phyloP scores from a whole-genome alignment of 1,284 basidiomycete species.

The Lentinula novae-zelandiae region DNA sequence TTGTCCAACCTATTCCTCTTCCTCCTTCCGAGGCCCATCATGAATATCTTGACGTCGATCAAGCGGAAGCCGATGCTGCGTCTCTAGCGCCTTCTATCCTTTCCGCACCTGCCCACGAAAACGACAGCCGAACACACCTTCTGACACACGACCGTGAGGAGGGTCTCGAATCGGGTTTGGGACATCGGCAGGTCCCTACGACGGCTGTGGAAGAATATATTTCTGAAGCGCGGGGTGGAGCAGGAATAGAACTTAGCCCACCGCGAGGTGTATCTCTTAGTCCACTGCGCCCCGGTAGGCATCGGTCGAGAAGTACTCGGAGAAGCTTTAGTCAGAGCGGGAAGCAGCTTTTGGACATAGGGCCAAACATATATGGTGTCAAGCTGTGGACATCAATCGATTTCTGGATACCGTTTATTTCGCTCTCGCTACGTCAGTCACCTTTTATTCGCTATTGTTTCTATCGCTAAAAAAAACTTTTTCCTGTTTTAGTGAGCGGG shows the following conservation, averaged over 20 bases:
- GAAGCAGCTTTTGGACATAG: slow-evolving; percentile 14
- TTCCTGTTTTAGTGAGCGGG: slow-evolving; percentile 62
- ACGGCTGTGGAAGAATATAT: slow-evolving; percentile 12
- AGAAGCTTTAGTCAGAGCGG: slow-evolving; percentile 6
- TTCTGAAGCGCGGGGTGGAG: neutral
- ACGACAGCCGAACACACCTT: slow-evolving; percentile 18
- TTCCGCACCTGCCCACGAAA: slow-evolving; percentile 9
- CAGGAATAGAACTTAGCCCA: slow-evolving; percentile 13
- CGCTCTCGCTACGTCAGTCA: slow-evolving; percentile 66
- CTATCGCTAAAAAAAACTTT: slow-evolving; percentile 1
- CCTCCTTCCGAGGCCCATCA: slow-evolving; percentile 21
- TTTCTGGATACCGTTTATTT: slow-evolving; percentile 73
- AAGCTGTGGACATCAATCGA: slow-evolving; percentile 41
- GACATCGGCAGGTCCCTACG: slow-evolving; percentile 16
- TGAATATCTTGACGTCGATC: slow-evolving; percentile 13
- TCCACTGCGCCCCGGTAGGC: neutral
- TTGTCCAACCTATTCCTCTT: slow-evolving; percentile 59
- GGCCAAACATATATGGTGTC: slow-evolving; percentile 34
- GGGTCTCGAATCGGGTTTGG: slow-evolving; percentile 16
- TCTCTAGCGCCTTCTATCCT: slow-evolving; percentile 13
- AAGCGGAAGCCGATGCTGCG: slow-evolving; percentile 16
- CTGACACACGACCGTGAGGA: slow-evolving; percentile 20
- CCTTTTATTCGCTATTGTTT: neutral
- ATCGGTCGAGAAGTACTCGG: slow-evolving; percentile 7
- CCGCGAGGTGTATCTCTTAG: slow-evolving; percentile 4